Conservation (phyloP, 306 rosid species). For the Cucurbita ficifolia region DNA sequence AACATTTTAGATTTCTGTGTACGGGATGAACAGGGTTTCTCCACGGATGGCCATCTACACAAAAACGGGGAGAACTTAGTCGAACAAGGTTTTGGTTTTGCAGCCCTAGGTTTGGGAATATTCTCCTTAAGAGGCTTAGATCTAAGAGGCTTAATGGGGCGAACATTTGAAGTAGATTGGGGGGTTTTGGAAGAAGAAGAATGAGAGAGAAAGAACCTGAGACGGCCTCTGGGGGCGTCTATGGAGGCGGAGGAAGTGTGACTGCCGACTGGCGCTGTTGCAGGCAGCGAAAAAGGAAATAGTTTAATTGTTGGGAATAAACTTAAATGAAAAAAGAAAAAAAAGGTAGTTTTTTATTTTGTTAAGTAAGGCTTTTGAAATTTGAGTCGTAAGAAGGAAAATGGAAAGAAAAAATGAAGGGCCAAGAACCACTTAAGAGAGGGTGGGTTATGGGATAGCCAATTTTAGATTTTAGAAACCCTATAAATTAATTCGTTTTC, state of each 20-base stretch:
- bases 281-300: constrained; percentile 8
- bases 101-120: constrained; percentile 21
- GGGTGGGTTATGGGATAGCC: too few relatives aligned
- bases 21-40: constrained; percentile 23
- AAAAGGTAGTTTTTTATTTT: too few relatives aligned
- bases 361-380: too few relatives aligned
- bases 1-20: constrained; percentile 21
- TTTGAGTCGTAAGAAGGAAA: too few relatives aligned
- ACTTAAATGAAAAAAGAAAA: too few relatives aligned
- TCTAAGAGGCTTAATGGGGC: constrained; percentile 19
- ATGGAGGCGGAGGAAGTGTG: constrained; percentile 34
- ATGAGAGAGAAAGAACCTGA: constrained; percentile 46
- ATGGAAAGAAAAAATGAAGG: too few relatives aligned
- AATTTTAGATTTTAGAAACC: too few relatives aligned
- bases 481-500: too few relatives aligned
- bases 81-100: constrained; percentile 2
- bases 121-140: constrained; percentile 31
- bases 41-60: constrained; percentile 49
- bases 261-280: constrained; percentile 25
- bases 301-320: too few relatives aligned
- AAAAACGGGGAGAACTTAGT: constrained; percentile 34
- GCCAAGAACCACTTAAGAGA: too few relatives aligned
- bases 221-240: constrained; percentile 62
- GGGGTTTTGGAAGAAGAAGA: constrained; percentile 34
- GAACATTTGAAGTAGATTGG: constrained; percentile 22